Base-by-base conservation (phyloP, 768 basidiomycete species). In the Lactarius deliciosus region DNA sequence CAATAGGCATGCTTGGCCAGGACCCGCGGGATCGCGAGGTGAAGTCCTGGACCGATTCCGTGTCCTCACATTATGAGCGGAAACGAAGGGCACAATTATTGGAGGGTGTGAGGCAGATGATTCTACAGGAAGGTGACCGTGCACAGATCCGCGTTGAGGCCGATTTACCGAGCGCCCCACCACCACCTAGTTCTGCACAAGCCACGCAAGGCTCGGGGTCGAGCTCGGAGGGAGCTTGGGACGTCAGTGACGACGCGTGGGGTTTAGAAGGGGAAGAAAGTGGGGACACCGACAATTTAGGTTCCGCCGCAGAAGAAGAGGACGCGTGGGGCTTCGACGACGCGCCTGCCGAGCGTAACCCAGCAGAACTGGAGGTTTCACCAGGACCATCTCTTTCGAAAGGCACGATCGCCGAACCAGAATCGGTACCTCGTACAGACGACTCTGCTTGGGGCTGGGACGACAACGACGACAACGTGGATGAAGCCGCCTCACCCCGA, bases 401-500 rank as follows among this genome's bases (percentile, higher is more conserved):
- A 60, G 38, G 57, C 11, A 43, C 22, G 40, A 32, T n/a, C 8
- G 5, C 66, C 18, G 71, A 73, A 32, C 60, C 72, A 5, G 81
- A 81, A 43, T 34, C 58, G 3, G 60, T 16, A 11, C 57, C 61
- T 11, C 68, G 36, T 3, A 70, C 71, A 10, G 73, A 72, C 16
- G 82, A 85, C 69, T 75, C 84, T 70, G 85, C 89, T 0, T 93
- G 92, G 91, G 92, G 87, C 2, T 91, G 86, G 86, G 86, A 90
- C 45, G 85, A 86, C 50, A 85, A 85, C 36, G 80, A 80, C 15
- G 79, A 75, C 57, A 68, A 73, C 4, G 34, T 63, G 15, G 61
- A 77, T 25, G 60, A 30, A 36, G 32, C 57, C 20, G 41, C 57
- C 25, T 60, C 67, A 43, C 54, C 67, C 15, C 40, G 22, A 7